Evolutionary conservation across 139 green algal genomes (phyloP).

Genomic region (Zygnema circumcarinatum): DNA sequence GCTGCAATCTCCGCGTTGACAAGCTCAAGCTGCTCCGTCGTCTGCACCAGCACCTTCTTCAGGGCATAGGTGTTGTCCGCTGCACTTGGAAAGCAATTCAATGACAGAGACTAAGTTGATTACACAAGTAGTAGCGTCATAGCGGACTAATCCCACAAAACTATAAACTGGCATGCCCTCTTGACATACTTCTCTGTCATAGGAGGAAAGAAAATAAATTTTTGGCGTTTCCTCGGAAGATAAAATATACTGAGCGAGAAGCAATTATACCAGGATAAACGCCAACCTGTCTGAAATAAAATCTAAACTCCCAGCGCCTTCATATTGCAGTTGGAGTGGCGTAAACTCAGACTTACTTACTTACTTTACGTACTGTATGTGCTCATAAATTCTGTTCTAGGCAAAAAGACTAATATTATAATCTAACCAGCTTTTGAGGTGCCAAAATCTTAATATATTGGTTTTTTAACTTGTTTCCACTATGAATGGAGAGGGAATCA

Average conservation of each 20-base stretch:
- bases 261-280: not conserved
- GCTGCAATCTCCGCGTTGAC: slow-evolving; percentile 51
- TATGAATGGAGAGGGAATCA: no score
- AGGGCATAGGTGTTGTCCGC: slow-evolving; percentile 46
- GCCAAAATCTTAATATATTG: no score
- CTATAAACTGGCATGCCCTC: not conserved
- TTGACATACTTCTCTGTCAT: not conserved
- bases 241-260: no score
- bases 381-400: no score
- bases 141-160: not conserved
- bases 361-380: no score
- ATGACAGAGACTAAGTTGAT: slow-evolving; percentile 20
- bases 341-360: no score
- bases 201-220: not conserved
- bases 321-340: no score
- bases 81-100: not conserved
- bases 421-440: no score
- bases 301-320: no score
- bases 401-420: no score
- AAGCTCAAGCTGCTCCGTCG: slow-evolving; percentile 52
- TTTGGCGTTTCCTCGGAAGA: not conserved
- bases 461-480: no score
- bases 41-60: slow-evolving; percentile 60
- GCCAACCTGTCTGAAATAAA: no score
- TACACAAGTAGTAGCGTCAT: not conserved